Conservation (phyloP, 495 filamentous ascomycete genomes). For the Podospora pseudopauciseta region DNA sequence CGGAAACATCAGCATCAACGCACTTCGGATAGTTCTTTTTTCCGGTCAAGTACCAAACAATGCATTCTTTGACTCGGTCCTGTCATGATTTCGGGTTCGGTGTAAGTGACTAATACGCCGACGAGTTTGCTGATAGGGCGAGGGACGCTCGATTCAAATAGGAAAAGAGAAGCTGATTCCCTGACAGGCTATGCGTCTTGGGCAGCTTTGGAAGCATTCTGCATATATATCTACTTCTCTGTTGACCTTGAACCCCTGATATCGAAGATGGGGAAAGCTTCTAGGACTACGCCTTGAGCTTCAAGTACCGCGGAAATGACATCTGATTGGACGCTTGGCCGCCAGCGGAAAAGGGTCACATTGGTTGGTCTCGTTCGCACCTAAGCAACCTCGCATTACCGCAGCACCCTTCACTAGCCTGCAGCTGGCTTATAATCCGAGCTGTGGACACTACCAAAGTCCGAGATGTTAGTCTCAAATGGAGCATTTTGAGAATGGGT, state of each 20-base stretch:
- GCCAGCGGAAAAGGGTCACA: background rate
- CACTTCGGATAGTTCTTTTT: background rate
- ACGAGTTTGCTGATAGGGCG: background rate
- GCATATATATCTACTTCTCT: background rate
- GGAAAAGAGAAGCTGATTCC: background rate
- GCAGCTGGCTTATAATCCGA: background rate
- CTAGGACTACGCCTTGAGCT: background rate
- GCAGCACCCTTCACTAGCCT: background rate
- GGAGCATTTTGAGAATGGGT: background rate
- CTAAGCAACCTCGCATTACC: background rate
- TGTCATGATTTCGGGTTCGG: background rate
- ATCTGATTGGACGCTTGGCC: background rate
- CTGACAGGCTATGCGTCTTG: background rate
- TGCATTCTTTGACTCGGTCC: background rate
- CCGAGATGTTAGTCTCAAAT: background rate
- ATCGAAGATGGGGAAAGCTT: background rate
- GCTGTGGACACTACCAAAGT: constrained; percentile 4
- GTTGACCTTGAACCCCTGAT: background rate
- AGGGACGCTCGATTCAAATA: background rate
- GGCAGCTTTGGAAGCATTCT: background rate
- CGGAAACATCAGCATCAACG: background rate
- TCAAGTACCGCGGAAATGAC: background rate
- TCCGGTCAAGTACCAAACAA: background rate
- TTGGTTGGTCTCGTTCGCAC: background rate
- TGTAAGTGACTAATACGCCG: background rate